These are phyloP conservation scores for Miscanthus sacchariflorus DNA, from an alignment of 202 grass and related monocot genomes.

Conservation along the genomic window DNA sequence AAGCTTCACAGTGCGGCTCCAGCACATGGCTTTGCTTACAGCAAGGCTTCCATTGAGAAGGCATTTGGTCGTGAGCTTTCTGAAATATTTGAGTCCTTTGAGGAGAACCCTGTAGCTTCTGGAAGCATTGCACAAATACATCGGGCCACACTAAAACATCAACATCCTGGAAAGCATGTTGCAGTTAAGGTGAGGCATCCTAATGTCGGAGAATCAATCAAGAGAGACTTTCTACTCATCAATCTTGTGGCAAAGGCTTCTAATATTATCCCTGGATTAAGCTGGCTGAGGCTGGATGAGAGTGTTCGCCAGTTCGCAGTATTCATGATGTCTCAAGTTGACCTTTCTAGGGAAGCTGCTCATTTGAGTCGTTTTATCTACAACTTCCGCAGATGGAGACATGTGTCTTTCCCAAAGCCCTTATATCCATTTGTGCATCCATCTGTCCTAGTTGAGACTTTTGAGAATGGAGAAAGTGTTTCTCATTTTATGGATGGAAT, in stretches of 20 bases:
- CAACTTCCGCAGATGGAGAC: conserved; percentile 91
- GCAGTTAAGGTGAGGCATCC: conserved; percentile 98
- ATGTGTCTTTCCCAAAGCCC: conserved; percentile 91
- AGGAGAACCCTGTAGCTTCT: conserved; percentile 93
- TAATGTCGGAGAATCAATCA: conserved; percentile 92
- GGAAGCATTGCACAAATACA: conserved; percentile 99
- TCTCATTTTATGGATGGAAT: conserved; percentile 78
- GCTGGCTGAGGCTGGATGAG: conserved; percentile 96
- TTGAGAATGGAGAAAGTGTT: conserved; percentile 96
- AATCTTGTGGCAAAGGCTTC: conserved; percentile 79
- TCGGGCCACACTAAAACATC: conserved; percentile 73
- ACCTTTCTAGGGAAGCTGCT: conserved; percentile 93
- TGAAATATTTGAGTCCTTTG: conserved; percentile 93
- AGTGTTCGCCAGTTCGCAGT: conserved; percentile 93
- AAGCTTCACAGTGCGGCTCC: conserved; percentile 91
- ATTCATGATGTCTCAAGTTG: conserved; percentile 98
- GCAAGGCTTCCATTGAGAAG: conserved; percentile 75
- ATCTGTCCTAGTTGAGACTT: conserved; percentile 96
- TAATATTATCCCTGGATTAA: conserved; percentile 72
- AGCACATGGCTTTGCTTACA: conserved; percentile 79
- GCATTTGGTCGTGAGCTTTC: conserved; percentile 76
- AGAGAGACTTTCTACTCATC: conserved; percentile 86
- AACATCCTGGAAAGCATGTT: conserved; percentile 68
- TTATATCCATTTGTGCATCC: conserved; percentile 97
- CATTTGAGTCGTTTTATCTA: conserved; percentile 93